These are phyloP conservation scores for Lepidopterella palustris DNA, from an alignment of 495 filamentous ascomycete species.

Conservation along the genomic window DNA sequence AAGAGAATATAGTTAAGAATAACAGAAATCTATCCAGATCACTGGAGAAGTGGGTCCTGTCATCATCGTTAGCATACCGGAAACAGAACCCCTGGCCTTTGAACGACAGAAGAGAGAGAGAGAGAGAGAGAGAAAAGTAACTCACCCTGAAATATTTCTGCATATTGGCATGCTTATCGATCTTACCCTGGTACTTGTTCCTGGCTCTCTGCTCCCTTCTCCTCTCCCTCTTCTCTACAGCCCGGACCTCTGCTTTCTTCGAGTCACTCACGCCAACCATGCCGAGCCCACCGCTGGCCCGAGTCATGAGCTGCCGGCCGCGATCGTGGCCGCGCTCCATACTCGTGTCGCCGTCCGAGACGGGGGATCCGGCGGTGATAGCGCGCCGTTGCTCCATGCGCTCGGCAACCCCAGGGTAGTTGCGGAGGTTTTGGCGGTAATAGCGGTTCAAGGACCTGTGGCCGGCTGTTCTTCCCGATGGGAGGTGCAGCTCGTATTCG, in stretches of 20 bases:
- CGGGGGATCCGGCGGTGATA: slow-evolving; percentile 33
- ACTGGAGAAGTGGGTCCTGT: slow-evolving; percentile 31
- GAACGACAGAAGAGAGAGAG: background rate
- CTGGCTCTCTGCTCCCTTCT: slow-evolving; percentile 55
- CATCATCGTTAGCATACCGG: background rate
- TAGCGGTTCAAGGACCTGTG: slow-evolving; percentile 81
- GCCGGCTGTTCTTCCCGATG: slow-evolving; percentile 80
- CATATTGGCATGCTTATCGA: slow-evolving; percentile 58
- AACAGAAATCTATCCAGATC: slow-evolving; percentile 10
- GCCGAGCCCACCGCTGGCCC: slow-evolving; percentile 66
- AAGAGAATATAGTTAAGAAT: too few relatives aligned
- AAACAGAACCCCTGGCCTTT: too few relatives aligned
- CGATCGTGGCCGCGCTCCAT: slow-evolving; percentile 32
- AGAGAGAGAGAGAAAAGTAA: slow-evolving; percentile 9
- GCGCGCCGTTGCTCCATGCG: slow-evolving; percentile 37
- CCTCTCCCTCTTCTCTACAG: slow-evolving; percentile 59
- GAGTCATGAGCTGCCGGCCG: slow-evolving; percentile 55
- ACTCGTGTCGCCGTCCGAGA: slow-evolving; percentile 44
- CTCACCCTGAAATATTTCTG: slow-evolving; percentile 74
- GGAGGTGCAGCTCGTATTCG: slow-evolving; percentile 91
- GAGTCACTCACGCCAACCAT: slow-evolving; percentile 67
- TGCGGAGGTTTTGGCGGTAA: slow-evolving; percentile 88
- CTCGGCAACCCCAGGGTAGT: slow-evolving; percentile 66
- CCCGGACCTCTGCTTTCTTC: slow-evolving; percentile 59
- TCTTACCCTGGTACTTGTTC: slow-evolving; percentile 53